These are phyloP conservation scores for Solanum chaucha DNA, from an alignment of 257 asterid species.

Conservation along the genomic window DNA sequence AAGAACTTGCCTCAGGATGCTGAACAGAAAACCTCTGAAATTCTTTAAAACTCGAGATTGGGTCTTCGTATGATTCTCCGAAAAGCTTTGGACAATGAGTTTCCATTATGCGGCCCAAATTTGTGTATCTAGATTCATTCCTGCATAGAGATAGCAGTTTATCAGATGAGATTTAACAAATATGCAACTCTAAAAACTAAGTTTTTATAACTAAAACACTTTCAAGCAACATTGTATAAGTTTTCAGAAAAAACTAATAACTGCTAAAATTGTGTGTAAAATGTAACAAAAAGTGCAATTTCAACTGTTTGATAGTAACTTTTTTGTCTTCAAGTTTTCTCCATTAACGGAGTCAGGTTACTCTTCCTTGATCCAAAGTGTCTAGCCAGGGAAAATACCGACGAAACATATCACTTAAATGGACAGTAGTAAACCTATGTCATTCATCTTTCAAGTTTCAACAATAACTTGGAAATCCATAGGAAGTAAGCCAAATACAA, in stretches of 20 bases:
- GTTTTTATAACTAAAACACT: background rate
- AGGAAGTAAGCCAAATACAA: background rate
- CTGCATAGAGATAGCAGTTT: constrained; percentile 21
- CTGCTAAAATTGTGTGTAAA: background rate
- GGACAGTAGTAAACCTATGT: background rate
- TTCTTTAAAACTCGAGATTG: constrained; percentile 51
- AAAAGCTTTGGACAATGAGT: constrained; percentile 60
- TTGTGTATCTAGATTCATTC: constrained; percentile 42
- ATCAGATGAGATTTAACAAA: background rate
- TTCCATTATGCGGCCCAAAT: constrained; percentile 84
- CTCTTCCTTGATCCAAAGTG: background rate
- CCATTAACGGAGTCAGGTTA: background rate
- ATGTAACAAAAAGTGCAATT: background rate
- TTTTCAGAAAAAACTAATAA: background rate
- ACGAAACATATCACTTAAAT: background rate
- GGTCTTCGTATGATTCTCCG: constrained; percentile 62
- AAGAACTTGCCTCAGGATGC: constrained; percentile 59
- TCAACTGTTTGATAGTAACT: background rate
- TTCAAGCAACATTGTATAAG: background rate
- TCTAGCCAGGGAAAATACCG: background rate
- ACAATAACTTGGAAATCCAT: background rate
- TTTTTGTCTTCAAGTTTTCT: background rate
- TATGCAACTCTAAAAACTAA: background rate
- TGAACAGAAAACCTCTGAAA: constrained; percentile 76
- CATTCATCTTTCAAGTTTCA: background rate